Conservation (phyloP, 805 yeast species). For the Candida taoyuanica region DNA sequence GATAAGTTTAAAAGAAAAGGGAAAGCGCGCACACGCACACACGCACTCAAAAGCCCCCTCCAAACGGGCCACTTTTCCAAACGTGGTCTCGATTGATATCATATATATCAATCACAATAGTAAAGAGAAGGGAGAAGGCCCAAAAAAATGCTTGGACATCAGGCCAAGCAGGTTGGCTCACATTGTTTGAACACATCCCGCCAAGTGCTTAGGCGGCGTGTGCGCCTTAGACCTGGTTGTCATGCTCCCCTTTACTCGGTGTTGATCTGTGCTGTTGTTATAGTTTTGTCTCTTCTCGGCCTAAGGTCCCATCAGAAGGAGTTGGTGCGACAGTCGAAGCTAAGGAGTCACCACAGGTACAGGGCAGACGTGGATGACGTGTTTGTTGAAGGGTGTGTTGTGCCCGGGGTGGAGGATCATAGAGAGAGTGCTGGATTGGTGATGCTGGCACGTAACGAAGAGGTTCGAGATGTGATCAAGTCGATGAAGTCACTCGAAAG, state of each 20-base stretch:
- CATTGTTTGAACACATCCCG: too few relatives aligned
- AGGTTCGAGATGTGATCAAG: constrained; percentile 67
- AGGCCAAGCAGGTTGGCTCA: too few relatives aligned
- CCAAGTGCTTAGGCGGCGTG: too few relatives aligned
- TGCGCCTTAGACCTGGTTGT: too few relatives aligned
- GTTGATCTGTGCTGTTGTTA: neutral
- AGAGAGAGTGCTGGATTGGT: constrained; percentile 82
- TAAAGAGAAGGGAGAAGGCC: too few relatives aligned
- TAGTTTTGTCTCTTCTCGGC: constrained; percentile 2
- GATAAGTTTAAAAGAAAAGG: too few relatives aligned
- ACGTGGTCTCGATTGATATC: too few relatives aligned
- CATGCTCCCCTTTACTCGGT: constrained; percentile 5
- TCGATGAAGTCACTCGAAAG: constrained; percentile 75
- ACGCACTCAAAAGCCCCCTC: too few relatives aligned
- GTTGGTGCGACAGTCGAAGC: neutral
- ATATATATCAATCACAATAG: too few relatives aligned
- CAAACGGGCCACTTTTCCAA: too few relatives aligned
- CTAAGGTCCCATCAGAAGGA: neutral
- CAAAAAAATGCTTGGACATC: too few relatives aligned
- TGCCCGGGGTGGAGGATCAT: constrained; percentile 26
- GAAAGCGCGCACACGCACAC: too few relatives aligned
- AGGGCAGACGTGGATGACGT: constrained; percentile 35
- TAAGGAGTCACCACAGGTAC: constrained; percentile 5
- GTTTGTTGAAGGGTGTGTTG: constrained; percentile 49
- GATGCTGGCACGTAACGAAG: constrained; percentile 77